Percentiles rank a stretch among this genome's conserved stretches.
Evolutionary conservation across 2,329 filamentous ascomycete genomes (phyloP).

Genomic region (Aurifilum marmelostoma): DNA sequence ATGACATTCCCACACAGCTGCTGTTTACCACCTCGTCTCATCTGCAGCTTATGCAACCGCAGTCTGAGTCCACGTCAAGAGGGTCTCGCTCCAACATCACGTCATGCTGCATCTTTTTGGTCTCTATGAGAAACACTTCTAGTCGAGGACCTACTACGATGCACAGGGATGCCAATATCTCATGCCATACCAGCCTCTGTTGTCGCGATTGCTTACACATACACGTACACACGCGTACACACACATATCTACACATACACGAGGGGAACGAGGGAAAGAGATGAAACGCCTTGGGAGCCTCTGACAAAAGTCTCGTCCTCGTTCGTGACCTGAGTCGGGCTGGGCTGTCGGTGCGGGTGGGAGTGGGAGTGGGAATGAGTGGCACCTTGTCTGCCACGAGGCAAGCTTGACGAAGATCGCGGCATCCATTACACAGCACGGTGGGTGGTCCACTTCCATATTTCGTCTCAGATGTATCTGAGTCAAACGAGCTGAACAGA

Average conservation of each 20-base stretch:
- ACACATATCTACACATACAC: not conserved
- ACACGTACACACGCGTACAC: too few species aligned
- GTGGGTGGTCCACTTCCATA: slow-evolving; percentile 7
- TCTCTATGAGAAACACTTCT: not conserved
- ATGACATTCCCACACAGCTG: too few species aligned
- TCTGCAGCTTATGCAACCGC: slow-evolving; percentile 15
- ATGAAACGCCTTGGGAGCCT: not conserved
- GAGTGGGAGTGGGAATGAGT: slow-evolving; percentile 2
- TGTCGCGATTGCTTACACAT: not conserved
- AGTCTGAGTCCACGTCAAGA: slow-evolving; percentile 28
- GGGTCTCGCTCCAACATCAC: slow-evolving; percentile 11
- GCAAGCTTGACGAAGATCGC: slow-evolving; percentile 19
- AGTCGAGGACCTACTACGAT: not conserved
- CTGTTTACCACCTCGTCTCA: not conserved
- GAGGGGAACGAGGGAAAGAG: not conserved
- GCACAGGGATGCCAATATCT: not conserved
- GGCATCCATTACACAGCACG: slow-evolving; percentile 23
- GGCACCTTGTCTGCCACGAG: slow-evolving; percentile 26
- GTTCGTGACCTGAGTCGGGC: not conserved
- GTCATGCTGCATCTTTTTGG: slow-evolving; percentile 27
- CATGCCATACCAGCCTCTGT: slow-evolving; percentile 6
- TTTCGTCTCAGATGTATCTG: slow-evolving; percentile 29
- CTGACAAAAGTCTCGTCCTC: not conserved
- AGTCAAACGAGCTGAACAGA: slow-evolving; percentile 14
- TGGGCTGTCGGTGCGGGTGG: not conserved